Percentiles rank a stretch among this genome's conserved stretches.
These are phyloP conservation scores for Linum lewisii DNA, from an alignment of 345 rosid species.

Conservation along the genomic window DNA sequence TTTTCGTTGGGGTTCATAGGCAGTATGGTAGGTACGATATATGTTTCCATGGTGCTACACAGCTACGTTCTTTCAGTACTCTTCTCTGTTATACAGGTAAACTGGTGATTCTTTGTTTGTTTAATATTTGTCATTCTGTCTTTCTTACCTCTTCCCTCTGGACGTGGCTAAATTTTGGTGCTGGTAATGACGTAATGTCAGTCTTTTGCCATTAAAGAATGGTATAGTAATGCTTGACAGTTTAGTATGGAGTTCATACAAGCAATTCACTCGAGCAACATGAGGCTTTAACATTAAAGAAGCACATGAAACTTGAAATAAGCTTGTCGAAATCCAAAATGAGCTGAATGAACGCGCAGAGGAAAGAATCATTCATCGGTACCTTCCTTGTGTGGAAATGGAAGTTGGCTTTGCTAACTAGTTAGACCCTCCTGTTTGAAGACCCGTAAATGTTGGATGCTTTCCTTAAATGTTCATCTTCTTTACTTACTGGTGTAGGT, in stretches of 20 bases:
- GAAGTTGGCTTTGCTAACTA: no score
- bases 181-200: constrained; percentile 2
- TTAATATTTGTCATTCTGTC: background rate
- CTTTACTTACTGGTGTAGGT: constrained; percentile 23
- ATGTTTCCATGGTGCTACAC: constrained; percentile 90
- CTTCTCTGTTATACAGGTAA: constrained; percentile 88
- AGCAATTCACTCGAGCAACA: no score
- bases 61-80: constrained; percentile 86
- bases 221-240: no score
- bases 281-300: no score
- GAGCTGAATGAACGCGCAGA: no score
- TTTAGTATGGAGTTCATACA: no score
- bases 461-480: background rate
- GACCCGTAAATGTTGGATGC: background rate
- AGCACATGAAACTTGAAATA: no score
- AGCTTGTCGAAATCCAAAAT: no score
- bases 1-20: constrained; percentile 72
- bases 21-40: constrained; percentile 81
- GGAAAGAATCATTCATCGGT: no score
- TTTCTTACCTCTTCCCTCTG: background rate
- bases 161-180: background rate
- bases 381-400: no score
- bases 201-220: background rate
- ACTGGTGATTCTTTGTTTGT: no score
- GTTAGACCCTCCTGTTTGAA: background rate